Conservation (phyloP, 108 stramenopile genomes). For the Cyclotella cryptica region DNA sequence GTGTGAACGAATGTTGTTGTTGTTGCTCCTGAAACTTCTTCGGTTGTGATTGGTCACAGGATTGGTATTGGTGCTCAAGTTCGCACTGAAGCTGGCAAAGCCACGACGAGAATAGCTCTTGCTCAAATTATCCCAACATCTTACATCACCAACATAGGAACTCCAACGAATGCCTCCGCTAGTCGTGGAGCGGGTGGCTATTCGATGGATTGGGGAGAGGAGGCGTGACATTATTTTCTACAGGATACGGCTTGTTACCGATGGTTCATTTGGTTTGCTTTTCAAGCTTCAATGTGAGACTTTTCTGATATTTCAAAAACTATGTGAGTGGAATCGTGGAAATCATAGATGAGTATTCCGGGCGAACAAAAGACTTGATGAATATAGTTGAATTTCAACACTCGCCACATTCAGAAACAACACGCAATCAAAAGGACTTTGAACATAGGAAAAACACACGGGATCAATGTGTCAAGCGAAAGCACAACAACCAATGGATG, state of each 20-base stretch:
- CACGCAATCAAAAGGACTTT: too few relatives aligned
- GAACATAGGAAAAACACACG: too few relatives aligned
- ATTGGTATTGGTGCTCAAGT: not conserved
- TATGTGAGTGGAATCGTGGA: too few relatives aligned
- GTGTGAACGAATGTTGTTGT: constrained; percentile 9
- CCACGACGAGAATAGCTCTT: constrained; percentile 16
- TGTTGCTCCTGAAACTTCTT: constrained; percentile 1
- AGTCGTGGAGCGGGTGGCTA: constrained; percentile 16
- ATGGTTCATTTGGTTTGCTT: too few relatives aligned
- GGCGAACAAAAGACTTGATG: too few relatives aligned
- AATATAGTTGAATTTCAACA: too few relatives aligned
- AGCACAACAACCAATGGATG: too few relatives aligned
- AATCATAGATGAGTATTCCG: too few relatives aligned
- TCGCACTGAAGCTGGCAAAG: not conserved
- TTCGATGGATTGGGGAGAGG: constrained; percentile 42
- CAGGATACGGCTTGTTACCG: not conserved
- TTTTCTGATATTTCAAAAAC: too few relatives aligned
- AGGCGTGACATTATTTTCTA: constrained; percentile 6
- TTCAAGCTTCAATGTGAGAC: too few relatives aligned
- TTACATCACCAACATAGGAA: constrained; percentile 45
- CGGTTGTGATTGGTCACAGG: not conserved
- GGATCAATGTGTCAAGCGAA: too few relatives aligned
- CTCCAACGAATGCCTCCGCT: constrained; percentile 42
- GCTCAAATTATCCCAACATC: constrained; percentile 33
- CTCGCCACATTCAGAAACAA: too few relatives aligned